phyloP scores from a whole-genome alignment of 345 rosid species.

The Camelina sativa region DNA sequence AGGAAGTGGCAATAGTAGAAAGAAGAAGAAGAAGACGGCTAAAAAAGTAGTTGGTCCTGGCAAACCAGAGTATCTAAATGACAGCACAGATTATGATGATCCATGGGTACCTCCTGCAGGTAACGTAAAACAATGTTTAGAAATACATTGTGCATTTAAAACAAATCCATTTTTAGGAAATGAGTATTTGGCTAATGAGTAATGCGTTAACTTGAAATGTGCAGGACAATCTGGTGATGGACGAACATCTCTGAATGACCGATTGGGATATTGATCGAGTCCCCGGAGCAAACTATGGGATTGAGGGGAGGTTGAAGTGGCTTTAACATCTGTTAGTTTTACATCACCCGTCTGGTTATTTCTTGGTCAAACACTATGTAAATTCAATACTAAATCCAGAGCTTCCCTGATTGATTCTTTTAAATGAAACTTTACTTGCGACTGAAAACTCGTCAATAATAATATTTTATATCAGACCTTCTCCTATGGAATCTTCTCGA shows the following conservation, averaged over 20 bases:
- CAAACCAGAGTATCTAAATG: conserved; percentile 72
- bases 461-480: background rate
- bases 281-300: background rate
- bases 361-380: conserved; percentile 18
- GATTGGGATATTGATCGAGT: conserved; percentile 68
- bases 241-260: conserved; percentile 82
- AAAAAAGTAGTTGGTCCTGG: conserved; percentile 73
- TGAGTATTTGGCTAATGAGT: background rate
- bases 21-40: conserved; percentile 54
- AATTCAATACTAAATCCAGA: background rate
- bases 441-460: background rate
- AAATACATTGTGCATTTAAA: conserved; percentile 12
- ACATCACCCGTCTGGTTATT: conserved; percentile 8
- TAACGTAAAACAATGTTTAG: conserved; percentile 38
- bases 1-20: conserved; percentile 42
- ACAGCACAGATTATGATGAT: conserved; percentile 58
- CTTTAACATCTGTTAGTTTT: conserved; percentile 3
- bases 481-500: conserved; percentile 2
- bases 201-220: conserved; percentile 7
- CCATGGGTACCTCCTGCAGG: conserved; percentile 98
- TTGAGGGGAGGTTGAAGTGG: background rate
- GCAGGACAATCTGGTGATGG: conserved; percentile 99
- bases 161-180: background rate
- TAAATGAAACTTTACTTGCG: background rate
- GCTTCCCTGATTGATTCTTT: background rate